Conservation (phyloP, 306 rosid species). For the Oemleria cerasiformis region DNA sequence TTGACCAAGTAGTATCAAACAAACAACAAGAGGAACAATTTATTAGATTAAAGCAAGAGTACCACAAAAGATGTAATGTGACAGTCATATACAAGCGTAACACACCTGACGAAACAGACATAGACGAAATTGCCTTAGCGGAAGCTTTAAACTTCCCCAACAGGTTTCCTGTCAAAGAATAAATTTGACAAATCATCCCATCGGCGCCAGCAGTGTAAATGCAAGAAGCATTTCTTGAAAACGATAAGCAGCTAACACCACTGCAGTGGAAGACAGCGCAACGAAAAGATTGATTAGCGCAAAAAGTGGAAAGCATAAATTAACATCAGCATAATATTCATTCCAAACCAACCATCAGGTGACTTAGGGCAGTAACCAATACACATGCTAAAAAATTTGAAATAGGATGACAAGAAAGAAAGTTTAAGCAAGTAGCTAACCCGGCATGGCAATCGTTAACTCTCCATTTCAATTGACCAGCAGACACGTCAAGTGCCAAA, state of each 20-base stretch:
- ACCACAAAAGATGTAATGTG: constrained; percentile 10
- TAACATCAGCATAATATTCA: neutral
- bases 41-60: constrained; percentile 15
- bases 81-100: neutral
- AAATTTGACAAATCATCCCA: constrained; percentile 76
- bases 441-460: constrained; percentile 87
- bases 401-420: neutral
- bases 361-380: neutral
- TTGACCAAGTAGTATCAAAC: neutral
- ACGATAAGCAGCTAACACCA: constrained; percentile 77
- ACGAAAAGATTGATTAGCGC: constrained; percentile 13
- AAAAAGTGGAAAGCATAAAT: neutral
- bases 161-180: constrained; percentile 67
- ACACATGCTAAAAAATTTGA: neutral
- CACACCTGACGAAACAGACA: constrained; percentile 77
- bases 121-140: constrained; percentile 70
- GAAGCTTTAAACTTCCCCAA: constrained; percentile 79
- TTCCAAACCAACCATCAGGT: neutral
- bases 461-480: constrained; percentile 82
- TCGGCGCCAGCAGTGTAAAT: constrained; percentile 78
- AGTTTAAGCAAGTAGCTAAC: constrained; percentile 36
- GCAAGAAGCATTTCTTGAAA: constrained; percentile 46
- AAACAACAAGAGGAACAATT: constrained; percentile 7
- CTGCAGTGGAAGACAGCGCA: constrained; percentile 35
- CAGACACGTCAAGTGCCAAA: constrained; percentile 73